Evolutionary conservation across 345 rosid species (phyloP), one percentile per base, ranked within the genome.

Genomic region (Psidium guajava): DNA sequence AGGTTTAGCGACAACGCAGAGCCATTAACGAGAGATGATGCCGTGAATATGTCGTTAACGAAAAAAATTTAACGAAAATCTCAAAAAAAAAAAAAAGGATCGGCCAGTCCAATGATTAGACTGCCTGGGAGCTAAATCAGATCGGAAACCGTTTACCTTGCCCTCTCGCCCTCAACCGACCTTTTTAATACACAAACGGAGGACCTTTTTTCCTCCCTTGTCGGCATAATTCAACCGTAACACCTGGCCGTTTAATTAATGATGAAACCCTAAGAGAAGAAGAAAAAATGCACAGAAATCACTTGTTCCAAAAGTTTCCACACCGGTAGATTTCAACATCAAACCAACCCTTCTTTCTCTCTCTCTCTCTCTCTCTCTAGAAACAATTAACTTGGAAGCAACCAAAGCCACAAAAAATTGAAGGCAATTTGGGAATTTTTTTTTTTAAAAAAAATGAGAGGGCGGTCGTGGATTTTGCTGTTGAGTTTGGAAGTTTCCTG

Each of bases 261-360:
- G 77, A 25, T 0, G 77, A 69, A 18, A 36, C 77, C 25, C 47
- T 1, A 69, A n/a, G n/a, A n/a, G 47, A 36, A 69, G 77, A 40
- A 4, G 32, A 69, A 20, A 69, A 69, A 36, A 69, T 24, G 13
- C 24, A 69, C 20, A 18, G 47, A 69, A 69, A 36, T 69, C 47
- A 18, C 77, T 69, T 36, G 47, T 36, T 69, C 77, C 22, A 55
- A 54, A 85, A 73, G 82, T 44, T 69, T 89, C 83, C 83, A 27
- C 57, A 87, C 61, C 49, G 85, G 87, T 85, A 84, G 90, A 83
- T 85, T 69, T 82, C 85, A 81, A 74, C 88, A 75, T 75, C 82
- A 64, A 81, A 87, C 82, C 55, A 58, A 24, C 61, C 77, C 50
- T 22, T 21, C 25, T 5, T 15, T 8, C 50, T 77, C 47, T n/a